These are phyloP conservation scores for Penicillium sp. DNA, from an alignment of 2,329 filamentous ascomycete species.

Conservation along the genomic window DNA sequence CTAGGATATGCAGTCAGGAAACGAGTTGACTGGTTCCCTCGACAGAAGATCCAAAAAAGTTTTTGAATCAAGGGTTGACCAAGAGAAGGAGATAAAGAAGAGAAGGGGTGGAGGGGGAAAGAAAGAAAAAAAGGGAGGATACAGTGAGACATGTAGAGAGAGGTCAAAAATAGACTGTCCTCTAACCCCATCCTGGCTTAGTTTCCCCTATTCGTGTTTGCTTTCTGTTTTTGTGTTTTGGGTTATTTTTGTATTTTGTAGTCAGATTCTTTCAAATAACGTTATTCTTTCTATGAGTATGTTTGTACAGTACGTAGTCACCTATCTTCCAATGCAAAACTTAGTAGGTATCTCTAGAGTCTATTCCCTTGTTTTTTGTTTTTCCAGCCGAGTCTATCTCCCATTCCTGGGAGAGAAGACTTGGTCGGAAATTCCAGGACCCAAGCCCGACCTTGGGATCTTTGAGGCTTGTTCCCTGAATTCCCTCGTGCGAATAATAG, in stretches of 20 bases:
- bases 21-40: conserved; percentile 2
- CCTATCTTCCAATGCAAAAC: too few relatives aligned
- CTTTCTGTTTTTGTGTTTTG: background rate
- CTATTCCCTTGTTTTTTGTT: too few relatives aligned
- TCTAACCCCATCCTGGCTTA: conserved; percentile 16
- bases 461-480: too few relatives aligned
- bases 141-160: conserved; percentile 16
- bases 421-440: too few relatives aligned
- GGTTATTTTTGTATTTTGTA: conserved; percentile 1
- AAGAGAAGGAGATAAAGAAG: conserved; percentile 17
- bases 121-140: conserved; percentile 15
- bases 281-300: background rate
- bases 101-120: conserved; percentile 9
- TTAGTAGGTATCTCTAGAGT: too few relatives aligned
- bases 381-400: too few relatives aligned
- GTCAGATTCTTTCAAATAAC: background rate
- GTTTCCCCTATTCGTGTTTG: background rate
- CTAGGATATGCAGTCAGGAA: conserved; percentile 5
- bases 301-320: too few relatives aligned
- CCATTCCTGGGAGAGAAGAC: too few relatives aligned
- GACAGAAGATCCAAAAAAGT: conserved; percentile 8
- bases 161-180: conserved; percentile 25
- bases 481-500: too few relatives aligned
- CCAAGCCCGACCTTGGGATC: too few relatives aligned
- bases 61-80: conserved; percentile 8